These are phyloP conservation scores for Gossypium turneri DNA, from an alignment of 345 rosid species.

Conservation along the genomic window DNA sequence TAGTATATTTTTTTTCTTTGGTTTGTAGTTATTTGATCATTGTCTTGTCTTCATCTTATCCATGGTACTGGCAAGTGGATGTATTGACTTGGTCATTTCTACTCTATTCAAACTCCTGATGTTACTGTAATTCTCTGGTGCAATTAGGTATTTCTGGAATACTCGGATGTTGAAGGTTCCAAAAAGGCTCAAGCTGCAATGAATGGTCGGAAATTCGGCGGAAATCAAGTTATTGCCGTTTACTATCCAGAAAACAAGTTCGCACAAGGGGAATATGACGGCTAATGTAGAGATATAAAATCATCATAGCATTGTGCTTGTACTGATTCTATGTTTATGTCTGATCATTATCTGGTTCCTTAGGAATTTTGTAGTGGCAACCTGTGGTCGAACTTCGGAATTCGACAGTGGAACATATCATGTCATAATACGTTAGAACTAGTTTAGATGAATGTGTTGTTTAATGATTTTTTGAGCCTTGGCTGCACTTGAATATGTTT, in stretches of 20 bases:
- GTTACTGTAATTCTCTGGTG: background rate
- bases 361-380: background rate
- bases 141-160: conserved; percentile 83
- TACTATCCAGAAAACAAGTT: conserved; percentile 72
- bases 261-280: conserved; percentile 73
- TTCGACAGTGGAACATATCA: background rate
- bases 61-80: too few relatives aligned
- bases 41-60: too few relatives aligned
- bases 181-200: conserved; percentile 68
- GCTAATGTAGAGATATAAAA: conserved; percentile 22
- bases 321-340: background rate
- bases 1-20: too few relatives aligned
- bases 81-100: too few relatives aligned
- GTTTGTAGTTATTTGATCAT: too few relatives aligned
- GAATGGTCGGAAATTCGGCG: conserved; percentile 89
- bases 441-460: background rate
- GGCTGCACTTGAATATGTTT: background rate
- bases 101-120: background rate
- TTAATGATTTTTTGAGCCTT: background rate
- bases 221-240: conserved; percentile 83
- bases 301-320: background rate
- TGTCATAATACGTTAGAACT: background rate
- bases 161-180: conserved; percentile 67
- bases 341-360: background rate
- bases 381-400: background rate